phyloP scores from a whole-genome alignment of 2,329 filamentous ascomycete species.

The Scytalidium sp. region DNA sequence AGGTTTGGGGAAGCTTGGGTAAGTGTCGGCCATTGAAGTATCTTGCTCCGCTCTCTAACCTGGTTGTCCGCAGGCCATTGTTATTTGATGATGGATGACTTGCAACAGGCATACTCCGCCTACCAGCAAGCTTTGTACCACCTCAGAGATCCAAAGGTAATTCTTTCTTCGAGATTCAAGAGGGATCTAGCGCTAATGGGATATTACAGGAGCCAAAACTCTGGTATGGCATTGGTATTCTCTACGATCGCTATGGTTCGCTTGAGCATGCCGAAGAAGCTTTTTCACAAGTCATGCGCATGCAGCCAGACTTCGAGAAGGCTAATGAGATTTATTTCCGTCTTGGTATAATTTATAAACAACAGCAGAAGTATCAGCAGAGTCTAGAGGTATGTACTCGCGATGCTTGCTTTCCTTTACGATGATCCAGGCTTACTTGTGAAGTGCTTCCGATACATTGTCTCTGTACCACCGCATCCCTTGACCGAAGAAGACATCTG shows the following conservation, averaged over 20 bases:
- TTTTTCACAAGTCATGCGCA: slow-evolving; percentile 98
- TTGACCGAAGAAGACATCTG: slow-evolving; percentile 97
- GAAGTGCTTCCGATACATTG: slow-evolving; percentile 98
- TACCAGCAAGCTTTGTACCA: slow-evolving; percentile 96
- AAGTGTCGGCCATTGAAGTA: slow-evolving; percentile 28
- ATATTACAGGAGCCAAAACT: slow-evolving; percentile 78
- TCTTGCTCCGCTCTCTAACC: slow-evolving; percentile 13
- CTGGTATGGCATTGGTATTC: slow-evolving; percentile 97
- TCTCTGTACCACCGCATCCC: slow-evolving; percentile 85
- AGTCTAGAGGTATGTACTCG: slow-evolving; percentile 74
- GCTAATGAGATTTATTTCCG: slow-evolving; percentile 99
- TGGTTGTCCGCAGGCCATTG: slow-evolving; percentile 70
- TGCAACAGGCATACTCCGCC: slow-evolving; percentile 94
- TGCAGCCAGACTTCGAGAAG: slow-evolving; percentile 97
- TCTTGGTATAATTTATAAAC: slow-evolving; percentile 99
- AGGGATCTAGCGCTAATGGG: slow-evolving; percentile 12
- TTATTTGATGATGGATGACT: slow-evolving; percentile 97
- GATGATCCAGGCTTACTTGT: slow-evolving; percentile 12
- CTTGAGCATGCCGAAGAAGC: slow-evolving; percentile 97
- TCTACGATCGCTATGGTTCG: slow-evolving; percentile 95
- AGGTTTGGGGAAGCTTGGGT: slow-evolving; percentile 96
- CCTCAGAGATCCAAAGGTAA: slow-evolving; percentile 85
- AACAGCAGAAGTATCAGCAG: slow-evolving; percentile 89
- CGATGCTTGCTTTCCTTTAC: background rate
- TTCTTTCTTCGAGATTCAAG: slow-evolving; percentile 3